Base-by-base conservation (phyloP, 1,284 basidiomycete species). In the Tilletia indica region DNA sequence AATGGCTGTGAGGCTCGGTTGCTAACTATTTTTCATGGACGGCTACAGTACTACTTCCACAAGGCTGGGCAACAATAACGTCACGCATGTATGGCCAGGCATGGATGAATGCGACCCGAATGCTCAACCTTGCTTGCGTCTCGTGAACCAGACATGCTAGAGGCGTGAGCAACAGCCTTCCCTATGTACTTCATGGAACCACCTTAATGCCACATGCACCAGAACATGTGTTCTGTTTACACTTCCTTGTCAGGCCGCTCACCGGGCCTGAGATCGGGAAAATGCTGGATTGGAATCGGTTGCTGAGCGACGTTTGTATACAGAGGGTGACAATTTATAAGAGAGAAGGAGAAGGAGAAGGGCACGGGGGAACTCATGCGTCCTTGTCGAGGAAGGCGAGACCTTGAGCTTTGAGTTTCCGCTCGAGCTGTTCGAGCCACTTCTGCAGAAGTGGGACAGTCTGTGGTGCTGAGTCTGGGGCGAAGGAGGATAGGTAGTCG, bases 371-470 rank as follows among this genome's bases (percentile, higher is more conserved):
- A 31, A 31, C 25, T 68, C 38, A 68, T 25, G n/a, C 77, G 36
- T 71, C 70, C 71, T 75, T 78, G 34, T 78, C 76, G 12, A 83
- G 70, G 42, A 78, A 82, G 0, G 58, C 71, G 3, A 75, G n/a
- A 21, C 82, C 82, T 47, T 82, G 81, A 3, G 78, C 67, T 25
- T 74, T 71, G 16, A 83, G 73, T 68, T 83, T 83, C 56, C 80
- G 72, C 68, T 83, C 76, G 68, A 83, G 78, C 68, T 80, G 77
- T 67, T 84, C 78, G n/a, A 84, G 72, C 82, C 82, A 84, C 56
- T 80, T 81, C 63, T 82, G 79, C 6, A 84, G 70, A 1, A 83
- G 70, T 3, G 82, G 80, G 2, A 78, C 80, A 1, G 82, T 79
- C 71, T 84, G 82, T 6, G 79, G 81, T 4, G 82, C 82, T 25